Base-by-base conservation (phyloP, 2,329 filamentous ascomycete species). In the Onygena corvina region DNA sequence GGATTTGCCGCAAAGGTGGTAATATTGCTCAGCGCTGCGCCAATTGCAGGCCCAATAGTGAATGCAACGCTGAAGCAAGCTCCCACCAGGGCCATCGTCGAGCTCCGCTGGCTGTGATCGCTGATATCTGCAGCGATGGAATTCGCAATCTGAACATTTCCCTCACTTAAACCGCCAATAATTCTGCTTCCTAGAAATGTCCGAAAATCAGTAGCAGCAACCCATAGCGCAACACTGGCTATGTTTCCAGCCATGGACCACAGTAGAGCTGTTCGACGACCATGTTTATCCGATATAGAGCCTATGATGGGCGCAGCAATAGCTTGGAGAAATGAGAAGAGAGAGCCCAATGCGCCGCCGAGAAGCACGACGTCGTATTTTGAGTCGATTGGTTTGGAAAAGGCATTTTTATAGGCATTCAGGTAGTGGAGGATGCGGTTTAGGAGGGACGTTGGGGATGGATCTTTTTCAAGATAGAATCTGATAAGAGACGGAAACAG, bases 61-160 rank as follows among this genome's bases (percentile, higher is more conserved):
- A 98, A 98, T 14, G 92, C 92, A 57, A 98, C 82, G 53, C 86
- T 94, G 70, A 98, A 98, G 70, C 92, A 96, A 11, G 85, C 89
- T 52, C 92, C 92, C 23, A 98, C 90, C 49, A 98, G 75, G 5
- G 92, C 92, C 87, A 98, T 95, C 35, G 92, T 95, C 16, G 86
- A 81, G 18, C 90, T 87, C 23, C 92, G 80, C 60, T 83, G 84
- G 50, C 77, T 76, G 58, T 90, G 84, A 59, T 93, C 88, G 36
- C 86, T 94, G 56, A 98, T 89, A 64, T 98, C 92, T 33, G 90
- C 92, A 14, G 92, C 92, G 64, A 98, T 96, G 35, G 92, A 90
- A 54, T 90, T 92, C 3, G 92, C 90, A 11, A 98, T 75, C 71
- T 98, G 92, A 2, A 98, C 86, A 59, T 98, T 98, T 54, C 92